phyloP scores from a whole-genome alignment of 202 grass and related monocot species.

The Carex sylvatica region DNA sequence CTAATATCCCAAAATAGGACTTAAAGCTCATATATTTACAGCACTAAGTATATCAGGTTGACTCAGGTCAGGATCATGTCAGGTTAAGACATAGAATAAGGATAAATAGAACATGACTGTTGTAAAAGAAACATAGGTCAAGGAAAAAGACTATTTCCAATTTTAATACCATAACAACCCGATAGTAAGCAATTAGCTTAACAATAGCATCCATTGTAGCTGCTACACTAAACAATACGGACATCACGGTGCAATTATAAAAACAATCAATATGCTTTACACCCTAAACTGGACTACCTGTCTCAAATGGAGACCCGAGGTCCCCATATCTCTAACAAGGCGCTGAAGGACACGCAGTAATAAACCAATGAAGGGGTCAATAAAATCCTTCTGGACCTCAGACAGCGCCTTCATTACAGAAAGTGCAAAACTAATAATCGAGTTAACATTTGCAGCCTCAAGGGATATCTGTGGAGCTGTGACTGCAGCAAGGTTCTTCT shows the following conservation, averaged over 20 bases:
- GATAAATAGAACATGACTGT: neutral
- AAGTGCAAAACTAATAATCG: slow-evolving; percentile 86
- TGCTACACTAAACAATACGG: neutral
- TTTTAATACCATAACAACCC: neutral
- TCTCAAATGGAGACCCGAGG: slow-evolving; percentile 57
- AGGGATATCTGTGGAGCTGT: slow-evolving; percentile 84
- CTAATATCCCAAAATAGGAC: neutral
- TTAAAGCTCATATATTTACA: neutral
- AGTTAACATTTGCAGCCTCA: slow-evolving; percentile 74
- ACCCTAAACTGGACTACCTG: slow-evolving; percentile 42
- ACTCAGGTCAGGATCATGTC: neutral
- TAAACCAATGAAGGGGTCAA: slow-evolving; percentile 74
- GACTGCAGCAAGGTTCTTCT: slow-evolving; percentile 76
- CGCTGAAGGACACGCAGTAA: slow-evolving; percentile 89
- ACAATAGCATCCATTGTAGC: neutral
- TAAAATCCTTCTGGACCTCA: slow-evolving; percentile 90
- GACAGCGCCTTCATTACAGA: slow-evolving; percentile 72
- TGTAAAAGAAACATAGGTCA: neutral
- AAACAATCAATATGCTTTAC: neutral
- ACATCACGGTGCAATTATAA: neutral
- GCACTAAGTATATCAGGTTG: neutral
- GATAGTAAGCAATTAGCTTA: neutral
- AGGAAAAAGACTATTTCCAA: neutral
- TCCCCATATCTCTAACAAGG: slow-evolving; percentile 95
- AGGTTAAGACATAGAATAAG: neutral